A percentile compares a stretch with the other conserved stretches of the same genome.
phyloP scores from a whole-genome alignment of 192 early-diverging fungal species.

The Coemansia guatemalensis region DNA sequence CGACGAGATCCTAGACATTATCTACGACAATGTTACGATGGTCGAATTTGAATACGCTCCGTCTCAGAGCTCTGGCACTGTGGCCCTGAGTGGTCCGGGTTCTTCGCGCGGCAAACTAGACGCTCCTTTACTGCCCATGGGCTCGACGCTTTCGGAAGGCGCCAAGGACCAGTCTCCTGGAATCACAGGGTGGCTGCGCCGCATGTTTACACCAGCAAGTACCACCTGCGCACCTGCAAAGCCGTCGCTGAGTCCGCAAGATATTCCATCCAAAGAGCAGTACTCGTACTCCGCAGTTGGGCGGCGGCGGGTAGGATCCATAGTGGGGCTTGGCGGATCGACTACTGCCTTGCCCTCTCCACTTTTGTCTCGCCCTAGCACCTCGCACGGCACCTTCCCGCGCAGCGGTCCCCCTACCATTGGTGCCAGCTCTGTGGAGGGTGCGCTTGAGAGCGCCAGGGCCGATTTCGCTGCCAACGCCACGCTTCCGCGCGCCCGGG shows the following conservation, averaged over 20 bases:
- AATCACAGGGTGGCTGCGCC: constrained; percentile 41
- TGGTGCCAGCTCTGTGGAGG: neutral
- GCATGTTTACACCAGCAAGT: constrained; percentile 42
- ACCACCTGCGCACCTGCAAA: constrained; percentile 7
- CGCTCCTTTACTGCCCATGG: neutral
- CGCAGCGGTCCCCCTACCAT: neutral
- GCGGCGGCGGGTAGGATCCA: constrained; percentile 25
- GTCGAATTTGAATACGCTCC: constrained; percentile 53
- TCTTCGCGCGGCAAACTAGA: constrained; percentile 2
- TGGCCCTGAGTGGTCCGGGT: neutral
- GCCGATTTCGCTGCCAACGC: neutral
- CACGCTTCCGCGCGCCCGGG: constrained; percentile 19
- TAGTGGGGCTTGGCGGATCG: constrained; percentile 10
- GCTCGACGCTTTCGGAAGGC: constrained; percentile 1
- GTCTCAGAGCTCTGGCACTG: constrained; percentile 1
- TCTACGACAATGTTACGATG: constrained; percentile 54
- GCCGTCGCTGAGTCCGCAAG: constrained; percentile 31
- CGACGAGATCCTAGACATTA: constrained; percentile 70
- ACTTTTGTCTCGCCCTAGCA: constrained; percentile 21
- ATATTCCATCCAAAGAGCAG: constrained; percentile 46
- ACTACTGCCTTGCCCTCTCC: constrained; percentile 4
- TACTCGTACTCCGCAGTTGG: constrained; percentile 42
- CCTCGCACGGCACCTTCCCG: constrained; percentile 27
- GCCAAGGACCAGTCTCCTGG: constrained; percentile 27
- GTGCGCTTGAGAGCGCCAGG: constrained; percentile 5